Base-by-base conservation (phyloP, 2,329 filamentous ascomycete genomes). In the Colletotrichum magnum region DNA sequence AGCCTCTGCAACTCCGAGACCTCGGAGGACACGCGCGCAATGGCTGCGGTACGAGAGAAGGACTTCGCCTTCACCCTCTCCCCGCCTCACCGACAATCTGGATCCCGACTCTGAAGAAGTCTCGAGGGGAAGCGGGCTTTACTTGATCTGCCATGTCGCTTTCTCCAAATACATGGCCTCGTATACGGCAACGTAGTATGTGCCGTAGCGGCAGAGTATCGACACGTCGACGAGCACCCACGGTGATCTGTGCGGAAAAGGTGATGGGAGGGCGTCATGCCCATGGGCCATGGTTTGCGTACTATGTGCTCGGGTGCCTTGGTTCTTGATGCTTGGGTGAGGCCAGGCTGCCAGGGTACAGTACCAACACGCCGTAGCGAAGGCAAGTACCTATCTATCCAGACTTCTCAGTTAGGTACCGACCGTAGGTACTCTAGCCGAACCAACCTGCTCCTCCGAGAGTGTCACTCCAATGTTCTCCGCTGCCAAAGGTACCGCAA, bases 1-100 rank as follows among this genome's bases (percentile, higher is more conserved):
- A 70, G 68, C 57, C 53, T 50, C 63, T 58, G 68, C 64, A 64
- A 68, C 41, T 58, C 63, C 64, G 52, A 63, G 52, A 45, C 57
- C 64, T 68, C 63, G 64, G 64, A 59, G 52, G 51, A 60, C 36
- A 53, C 32, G 51, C 57, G 51, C 51, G 45, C 52, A 58, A 61
- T 60, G 64, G 58, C 52, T 58, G 58, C 64, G 41, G 28, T 63
- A 70, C 58, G 67, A 54, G 52, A 50, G 53, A 24, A 32, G 36
- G n/a, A 53, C 26, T 45, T 32, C 16, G 9, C 47, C 36, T 16
- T 41, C 18, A 47, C 26, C 28, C 36, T 21, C 18, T 50, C 10
- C 39, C 51, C 51, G 43, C 51, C 64, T 64, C 64, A 58, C 51
- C 64, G 64, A 63, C 51, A 48, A 32, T 53, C 51, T 39, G 21